These are phyloP conservation scores for Pichia membranifaciens DNA, from an alignment of 805 yeast species.

Conservation along the genomic window DNA sequence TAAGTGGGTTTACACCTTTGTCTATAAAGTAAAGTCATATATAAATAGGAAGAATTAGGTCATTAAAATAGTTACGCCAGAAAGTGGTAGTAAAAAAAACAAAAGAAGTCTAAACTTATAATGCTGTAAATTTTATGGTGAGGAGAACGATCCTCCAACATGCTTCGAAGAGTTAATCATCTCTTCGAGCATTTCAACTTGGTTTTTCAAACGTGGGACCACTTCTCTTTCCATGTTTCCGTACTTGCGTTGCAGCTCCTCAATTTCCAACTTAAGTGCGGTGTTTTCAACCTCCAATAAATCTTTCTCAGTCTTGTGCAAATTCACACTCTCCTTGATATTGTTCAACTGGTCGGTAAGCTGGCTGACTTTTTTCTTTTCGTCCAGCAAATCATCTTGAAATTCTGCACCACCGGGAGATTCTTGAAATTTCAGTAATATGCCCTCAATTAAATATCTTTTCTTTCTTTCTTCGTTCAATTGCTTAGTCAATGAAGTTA, in stretches of 20 bases:
- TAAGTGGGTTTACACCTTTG: no score
- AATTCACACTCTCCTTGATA: slow-evolving; percentile 4
- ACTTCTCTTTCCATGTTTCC: slow-evolving; percentile 36
- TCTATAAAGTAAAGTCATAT: slow-evolving; percentile 19
- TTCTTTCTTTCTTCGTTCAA: slow-evolving; percentile 59
- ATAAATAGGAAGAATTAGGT: no score
- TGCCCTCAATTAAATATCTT: slow-evolving; percentile 67
- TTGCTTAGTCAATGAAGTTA: slow-evolving; percentile 49
- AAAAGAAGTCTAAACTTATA: not conserved
- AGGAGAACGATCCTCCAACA: no score
- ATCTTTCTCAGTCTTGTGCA: slow-evolving; percentile 35
- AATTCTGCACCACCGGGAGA: slow-evolving; percentile 51
- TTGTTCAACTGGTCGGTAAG: slow-evolving; percentile 1
- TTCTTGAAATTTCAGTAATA: slow-evolving; percentile 44
- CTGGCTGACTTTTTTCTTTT: slow-evolving; percentile 21
- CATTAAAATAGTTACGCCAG: no score
- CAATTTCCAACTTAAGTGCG: slow-evolving; percentile 35
- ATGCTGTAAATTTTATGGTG: no score
- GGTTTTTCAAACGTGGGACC: slow-evolving; percentile 43
- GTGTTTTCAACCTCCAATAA: slow-evolving; percentile 33
- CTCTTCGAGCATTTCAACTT: slow-evolving; percentile 31
- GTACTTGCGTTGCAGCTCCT: slow-evolving; percentile 36
- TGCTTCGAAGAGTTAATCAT: not conserved
- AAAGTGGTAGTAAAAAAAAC: not conserved
- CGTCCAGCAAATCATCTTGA: slow-evolving; percentile 43